A percentile compares a stretch with the other conserved stretches of the same genome.
These are phyloP conservation scores for Lactarius pseudohatsudake DNA, from an alignment of 768 basidiomycete species.

Conservation along the genomic window DNA sequence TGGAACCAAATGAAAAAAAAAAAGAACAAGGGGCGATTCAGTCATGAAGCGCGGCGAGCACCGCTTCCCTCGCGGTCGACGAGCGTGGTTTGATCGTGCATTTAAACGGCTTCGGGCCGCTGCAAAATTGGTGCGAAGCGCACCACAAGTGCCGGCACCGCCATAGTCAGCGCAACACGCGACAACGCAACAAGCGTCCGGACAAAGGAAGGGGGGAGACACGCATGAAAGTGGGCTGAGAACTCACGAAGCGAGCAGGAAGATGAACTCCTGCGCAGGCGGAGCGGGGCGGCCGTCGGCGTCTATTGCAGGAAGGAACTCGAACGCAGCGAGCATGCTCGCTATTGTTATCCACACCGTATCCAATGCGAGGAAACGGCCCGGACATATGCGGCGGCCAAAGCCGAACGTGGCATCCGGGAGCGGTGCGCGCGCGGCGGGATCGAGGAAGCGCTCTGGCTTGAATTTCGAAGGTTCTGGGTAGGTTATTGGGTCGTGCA, in stretches of 20 bases:
- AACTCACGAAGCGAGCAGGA: conserved; percentile 11
- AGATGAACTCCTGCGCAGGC: conserved; percentile 10
- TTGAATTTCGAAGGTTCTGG: conserved; percentile 16
- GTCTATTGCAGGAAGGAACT: conserved; percentile 18
- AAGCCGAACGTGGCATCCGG: conserved; percentile 17
- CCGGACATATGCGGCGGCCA: conserved; percentile 19
- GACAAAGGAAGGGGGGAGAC: neutral
- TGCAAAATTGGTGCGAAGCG: neutral
- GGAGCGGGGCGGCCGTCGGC: conserved; percentile 3
- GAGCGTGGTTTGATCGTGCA: conserved; percentile 19
- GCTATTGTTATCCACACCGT: conserved; percentile 16
- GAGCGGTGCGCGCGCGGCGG: conserved; percentile 3
- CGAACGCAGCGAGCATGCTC: conserved; percentile 19
- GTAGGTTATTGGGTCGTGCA: conserved; percentile 12
- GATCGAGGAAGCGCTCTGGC: conserved; percentile 20
- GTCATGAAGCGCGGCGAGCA: conserved; percentile 9
- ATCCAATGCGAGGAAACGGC: conserved; percentile 15
- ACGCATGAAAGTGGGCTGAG: neutral
- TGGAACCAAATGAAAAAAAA: neutral
- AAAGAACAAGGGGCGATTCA: neutral
- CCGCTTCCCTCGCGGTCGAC: conserved; percentile 1
- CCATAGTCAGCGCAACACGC: neutral
- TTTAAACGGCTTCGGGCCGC: conserved; percentile 19
- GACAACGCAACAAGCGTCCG: neutral
- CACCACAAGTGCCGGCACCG: neutral